Evolutionary conservation across 129 eudicot species (phyloP).

Genomic region (Gnaphalium uliginosum): DNA sequence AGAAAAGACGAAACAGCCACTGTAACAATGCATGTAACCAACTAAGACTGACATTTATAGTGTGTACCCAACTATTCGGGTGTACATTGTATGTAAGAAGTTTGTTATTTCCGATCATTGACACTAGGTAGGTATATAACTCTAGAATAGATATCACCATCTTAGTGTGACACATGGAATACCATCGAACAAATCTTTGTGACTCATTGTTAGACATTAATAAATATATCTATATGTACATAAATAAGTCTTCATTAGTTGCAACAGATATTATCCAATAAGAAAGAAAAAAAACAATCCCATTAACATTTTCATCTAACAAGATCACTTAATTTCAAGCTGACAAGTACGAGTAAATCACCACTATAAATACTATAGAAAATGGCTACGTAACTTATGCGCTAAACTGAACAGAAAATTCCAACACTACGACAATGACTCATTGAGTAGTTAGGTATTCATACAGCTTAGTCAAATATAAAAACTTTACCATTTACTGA

Average conservation of each 20-base stretch:
- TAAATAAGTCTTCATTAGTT: neutral
- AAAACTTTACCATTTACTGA: neutral
- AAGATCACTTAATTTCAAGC: neutral
- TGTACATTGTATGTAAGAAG: too few species aligned
- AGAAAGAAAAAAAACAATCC: neutral
- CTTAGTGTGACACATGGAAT: neutral
- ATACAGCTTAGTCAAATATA: neutral
- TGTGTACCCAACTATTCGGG: too few species aligned
- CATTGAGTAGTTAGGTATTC: neutral
- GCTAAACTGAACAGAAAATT: neutral
- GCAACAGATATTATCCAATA: neutral
- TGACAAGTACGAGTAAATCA: neutral
- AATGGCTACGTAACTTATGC: too few species aligned
- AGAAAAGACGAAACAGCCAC: neutral
- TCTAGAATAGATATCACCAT: slow-evolving; percentile 11
- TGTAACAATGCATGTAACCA: neutral
- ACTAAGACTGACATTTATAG: too few species aligned
- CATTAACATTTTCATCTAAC: neutral
- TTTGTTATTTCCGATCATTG: too few species aligned
- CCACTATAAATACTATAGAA: too few species aligned
- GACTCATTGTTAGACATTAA: neutral
- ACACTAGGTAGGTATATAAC: slow-evolving; percentile 6
- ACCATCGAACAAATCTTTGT: neutral
- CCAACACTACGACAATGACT: neutral
- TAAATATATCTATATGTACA: neutral